Conservation (phyloP, 2,329 filamentous ascomycete genomes). For the Curvularia sp. region DNA sequence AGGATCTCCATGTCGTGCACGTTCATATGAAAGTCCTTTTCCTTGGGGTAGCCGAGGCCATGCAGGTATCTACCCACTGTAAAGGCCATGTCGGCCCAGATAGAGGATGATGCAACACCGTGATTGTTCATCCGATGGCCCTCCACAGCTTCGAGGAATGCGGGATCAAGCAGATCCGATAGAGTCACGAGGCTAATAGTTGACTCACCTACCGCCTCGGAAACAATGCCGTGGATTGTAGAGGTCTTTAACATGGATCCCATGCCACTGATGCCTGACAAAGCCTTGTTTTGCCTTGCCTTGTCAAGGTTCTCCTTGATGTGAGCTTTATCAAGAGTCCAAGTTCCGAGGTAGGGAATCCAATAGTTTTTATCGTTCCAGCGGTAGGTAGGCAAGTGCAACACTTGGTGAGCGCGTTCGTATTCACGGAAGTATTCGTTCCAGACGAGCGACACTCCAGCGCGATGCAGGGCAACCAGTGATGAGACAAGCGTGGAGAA, state of each 20-base stretch:
- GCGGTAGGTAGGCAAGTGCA: not conserved
- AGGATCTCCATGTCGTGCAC: too few species aligned
- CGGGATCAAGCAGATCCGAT: too few species aligned
- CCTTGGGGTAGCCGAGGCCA: constrained; percentile 3
- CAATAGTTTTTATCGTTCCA: constrained; percentile 4
- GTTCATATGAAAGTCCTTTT: too few species aligned
- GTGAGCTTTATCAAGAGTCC: too few species aligned
- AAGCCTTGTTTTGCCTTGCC: too few species aligned
- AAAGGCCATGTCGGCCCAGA: constrained; percentile 56
- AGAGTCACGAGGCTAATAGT: too few species aligned
- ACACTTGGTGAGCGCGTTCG: not conserved
- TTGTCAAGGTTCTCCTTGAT: too few species aligned
- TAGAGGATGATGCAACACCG: constrained; percentile 51
- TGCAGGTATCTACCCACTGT: constrained; percentile 58
- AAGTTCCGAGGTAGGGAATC: constrained; percentile 1
- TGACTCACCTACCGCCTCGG: too few species aligned
- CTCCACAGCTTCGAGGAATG: too few species aligned
- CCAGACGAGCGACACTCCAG: not conserved
- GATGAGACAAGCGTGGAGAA: not conserved
- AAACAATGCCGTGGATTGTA: too few species aligned
- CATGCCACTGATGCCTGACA: too few species aligned
- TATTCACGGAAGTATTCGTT: not conserved
- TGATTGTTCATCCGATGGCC: constrained; percentile 18
- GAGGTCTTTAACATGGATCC: too few species aligned
- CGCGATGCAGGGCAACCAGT: not conserved